Evolutionary conservation across 2,329 filamentous ascomycete species (phyloP).

Genomic region (Xylaria sp.): DNA sequence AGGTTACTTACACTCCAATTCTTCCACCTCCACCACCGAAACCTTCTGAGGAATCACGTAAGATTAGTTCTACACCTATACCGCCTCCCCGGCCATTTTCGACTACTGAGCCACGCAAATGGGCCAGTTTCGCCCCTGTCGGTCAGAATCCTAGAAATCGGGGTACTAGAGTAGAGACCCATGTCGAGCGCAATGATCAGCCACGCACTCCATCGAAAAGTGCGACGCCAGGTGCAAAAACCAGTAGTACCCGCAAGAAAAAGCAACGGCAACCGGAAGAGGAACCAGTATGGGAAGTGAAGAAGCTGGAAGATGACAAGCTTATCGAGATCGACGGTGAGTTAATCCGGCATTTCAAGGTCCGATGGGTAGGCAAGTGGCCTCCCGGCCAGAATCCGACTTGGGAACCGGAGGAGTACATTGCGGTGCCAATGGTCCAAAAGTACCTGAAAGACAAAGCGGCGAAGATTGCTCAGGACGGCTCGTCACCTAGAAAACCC

Average conservation of each 20-base stretch:
- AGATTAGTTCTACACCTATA: background rate
- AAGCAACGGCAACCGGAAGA: slow-evolving; percentile 41
- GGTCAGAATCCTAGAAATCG: slow-evolving; percentile 40
- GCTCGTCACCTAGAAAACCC: background rate
- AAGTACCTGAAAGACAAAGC: slow-evolving; percentile 54
- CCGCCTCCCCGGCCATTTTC: slow-evolving; percentile 10
- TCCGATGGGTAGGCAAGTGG: slow-evolving; percentile 68
- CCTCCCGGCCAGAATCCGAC: slow-evolving; percentile 65
- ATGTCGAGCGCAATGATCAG: background rate
- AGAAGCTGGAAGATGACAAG: slow-evolving; percentile 56
- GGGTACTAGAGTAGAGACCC: slow-evolving; percentile 12
- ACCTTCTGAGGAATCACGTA: background rate
- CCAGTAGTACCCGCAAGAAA: slow-evolving; percentile 25
- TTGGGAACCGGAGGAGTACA: slow-evolving; percentile 67
- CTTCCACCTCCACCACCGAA: slow-evolving; percentile 12
- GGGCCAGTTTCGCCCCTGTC: slow-evolving; percentile 45
- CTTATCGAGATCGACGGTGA: slow-evolving; percentile 51
- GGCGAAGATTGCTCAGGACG: slow-evolving; percentile 17
- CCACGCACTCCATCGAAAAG: slow-evolving; percentile 11
- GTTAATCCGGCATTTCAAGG: slow-evolving; percentile 58
- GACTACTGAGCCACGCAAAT: background rate
- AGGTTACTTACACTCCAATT: slow-evolving; percentile 2
- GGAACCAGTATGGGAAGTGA: slow-evolving; percentile 55
- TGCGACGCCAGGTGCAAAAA: slow-evolving; percentile 2
- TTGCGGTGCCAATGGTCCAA: slow-evolving; percentile 55